These are phyloP conservation scores for Citrus australasica DNA, from an alignment of 345 rosid genomes.

Conservation along the genomic window DNA sequence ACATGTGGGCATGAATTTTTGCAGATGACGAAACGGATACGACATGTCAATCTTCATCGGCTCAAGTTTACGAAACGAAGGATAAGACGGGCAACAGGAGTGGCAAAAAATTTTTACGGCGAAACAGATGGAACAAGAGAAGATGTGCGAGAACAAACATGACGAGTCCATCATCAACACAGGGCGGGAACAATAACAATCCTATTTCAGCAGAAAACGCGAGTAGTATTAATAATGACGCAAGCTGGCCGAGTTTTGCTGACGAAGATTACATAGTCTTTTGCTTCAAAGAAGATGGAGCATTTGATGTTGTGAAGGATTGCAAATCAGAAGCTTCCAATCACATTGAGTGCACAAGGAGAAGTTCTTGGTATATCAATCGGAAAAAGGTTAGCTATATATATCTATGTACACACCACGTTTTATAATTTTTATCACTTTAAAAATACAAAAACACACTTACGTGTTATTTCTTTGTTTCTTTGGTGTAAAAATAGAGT, in stretches of 20 bases:
- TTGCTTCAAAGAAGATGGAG: slow-evolving; percentile 63
- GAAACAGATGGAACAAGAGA: slow-evolving; percentile 23
- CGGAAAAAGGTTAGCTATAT: slow-evolving; percentile 32
- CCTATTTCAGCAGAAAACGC: slow-evolving; percentile 24
- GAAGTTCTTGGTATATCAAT: slow-evolving; percentile 24
- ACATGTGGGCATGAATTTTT: not conserved
- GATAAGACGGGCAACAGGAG: slow-evolving; percentile 16
- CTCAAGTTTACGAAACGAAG: slow-evolving; percentile 13
- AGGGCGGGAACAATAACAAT: slow-evolving; percentile 16
- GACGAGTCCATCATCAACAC: slow-evolving; percentile 17
- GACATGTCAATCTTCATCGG: slow-evolving; percentile 8
- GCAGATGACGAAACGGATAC: slow-evolving; percentile 38
- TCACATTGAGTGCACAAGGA: slow-evolving; percentile 2
- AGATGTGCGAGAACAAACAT: slow-evolving; percentile 12
- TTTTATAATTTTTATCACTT: not conserved
- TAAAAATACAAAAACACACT: not conserved
- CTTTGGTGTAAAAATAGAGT: slow-evolving; percentile 23
- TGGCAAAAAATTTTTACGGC: slow-evolving; percentile 19
- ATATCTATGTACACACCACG: not conserved
- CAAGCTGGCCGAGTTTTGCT: slow-evolving; percentile 28
- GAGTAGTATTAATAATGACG: slow-evolving; percentile 3
- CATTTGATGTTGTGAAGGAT: slow-evolving; percentile 52
- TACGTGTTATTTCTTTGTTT: not conserved
- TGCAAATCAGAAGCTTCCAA: slow-evolving; percentile 21
- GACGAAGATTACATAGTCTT: slow-evolving; percentile 68